These are phyloP conservation scores for Calocybe indica DNA, from an alignment of 768 basidiomycete genomes.

Conservation along the genomic window DNA sequence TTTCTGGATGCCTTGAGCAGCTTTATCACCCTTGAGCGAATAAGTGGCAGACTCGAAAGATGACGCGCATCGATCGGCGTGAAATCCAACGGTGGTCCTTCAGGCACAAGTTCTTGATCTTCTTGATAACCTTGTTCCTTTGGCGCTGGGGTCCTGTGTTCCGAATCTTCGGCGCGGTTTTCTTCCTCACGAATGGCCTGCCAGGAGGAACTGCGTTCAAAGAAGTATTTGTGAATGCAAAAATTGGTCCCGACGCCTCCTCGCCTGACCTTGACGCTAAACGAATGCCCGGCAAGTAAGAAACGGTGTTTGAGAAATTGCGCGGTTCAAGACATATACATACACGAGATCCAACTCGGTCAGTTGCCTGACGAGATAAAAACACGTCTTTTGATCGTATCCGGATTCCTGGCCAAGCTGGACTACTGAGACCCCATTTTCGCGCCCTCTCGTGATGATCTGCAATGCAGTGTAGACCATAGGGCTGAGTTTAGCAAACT, in stretches of 20 bases:
- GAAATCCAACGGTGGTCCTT: slow-evolving; percentile 39
- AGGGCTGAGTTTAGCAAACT: slow-evolving; percentile 78
- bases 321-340: slow-evolving; percentile 14
- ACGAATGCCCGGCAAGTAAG: neutral
- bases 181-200: slow-evolving; percentile 71
- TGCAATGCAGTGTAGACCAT: slow-evolving; percentile 85
- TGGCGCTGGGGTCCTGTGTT: too few species aligned
- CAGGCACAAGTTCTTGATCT: slow-evolving; percentile 28
- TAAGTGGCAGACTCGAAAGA: slow-evolving; percentile 66
- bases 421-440: slow-evolving; percentile 71
- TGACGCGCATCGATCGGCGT: slow-evolving; percentile 75
- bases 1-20: slow-evolving; percentile 67
- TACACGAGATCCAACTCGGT: slow-evolving; percentile 72
- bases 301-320: too few species aligned
- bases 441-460: slow-evolving; percentile 76
- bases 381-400: slow-evolving; percentile 88
- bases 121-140: too few species aligned
- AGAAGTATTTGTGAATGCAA: slow-evolving; percentile 81
- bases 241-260: slow-evolving; percentile 74
- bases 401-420: slow-evolving; percentile 71
- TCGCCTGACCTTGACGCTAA: slow-evolving; percentile 69
- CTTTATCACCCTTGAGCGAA: slow-evolving; percentile 66
- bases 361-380: slow-evolving; percentile 77
- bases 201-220: slow-evolving; percentile 71
- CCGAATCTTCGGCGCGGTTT: slow-evolving; percentile 33